Conservation (phyloP, 805 yeast genomes). For the Naumovozyma dairenensis region DNA sequence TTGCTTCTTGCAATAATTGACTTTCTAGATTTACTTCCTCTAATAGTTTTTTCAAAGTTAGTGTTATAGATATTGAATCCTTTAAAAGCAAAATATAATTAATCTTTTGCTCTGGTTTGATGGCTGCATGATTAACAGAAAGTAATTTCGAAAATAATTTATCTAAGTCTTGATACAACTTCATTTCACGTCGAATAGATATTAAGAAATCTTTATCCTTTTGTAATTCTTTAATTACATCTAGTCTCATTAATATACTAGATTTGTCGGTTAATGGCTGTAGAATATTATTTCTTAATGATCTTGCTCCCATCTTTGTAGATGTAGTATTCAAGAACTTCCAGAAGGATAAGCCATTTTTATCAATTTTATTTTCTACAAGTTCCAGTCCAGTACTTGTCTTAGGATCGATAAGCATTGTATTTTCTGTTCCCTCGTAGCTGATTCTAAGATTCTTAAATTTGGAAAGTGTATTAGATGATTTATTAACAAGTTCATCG, state of each 20-base stretch:
- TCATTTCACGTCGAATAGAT: constrained; percentile 18
- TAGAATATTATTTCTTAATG: constrained; percentile 34
- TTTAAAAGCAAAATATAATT: constrained; percentile 36
- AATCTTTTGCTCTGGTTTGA: constrained; percentile 29
- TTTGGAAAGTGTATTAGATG: constrained; percentile 5
- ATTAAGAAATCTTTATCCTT: constrained; percentile 8
- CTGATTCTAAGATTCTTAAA: constrained; percentile 31
- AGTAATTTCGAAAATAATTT: constrained; percentile 31
- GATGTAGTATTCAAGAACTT: constrained; percentile 32
- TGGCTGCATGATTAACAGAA: constrained; percentile 18
- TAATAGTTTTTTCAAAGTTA: constrained; percentile 10
- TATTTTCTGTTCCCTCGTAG: constrained; percentile 31
- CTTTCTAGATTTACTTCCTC: constrained; percentile 5
- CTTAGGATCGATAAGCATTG: constrained; percentile 35
- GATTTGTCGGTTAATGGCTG: constrained; percentile 37
- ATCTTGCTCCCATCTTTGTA: constrained; percentile 40
- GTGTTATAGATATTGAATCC: constrained; percentile 24
- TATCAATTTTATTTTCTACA: constrained; percentile 26
- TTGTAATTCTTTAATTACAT: constrained; percentile 32
- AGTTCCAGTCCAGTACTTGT: constrained; percentile 34
- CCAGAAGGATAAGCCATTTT: constrained; percentile 28
- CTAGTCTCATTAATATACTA: constrained; percentile 30
- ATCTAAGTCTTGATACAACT: constrained; percentile 33
- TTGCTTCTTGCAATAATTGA: constrained; percentile 23
- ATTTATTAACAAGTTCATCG: constrained; percentile 7